Percentiles rank a stretch among this genome's conserved stretches.
Conservation (phyloP, 805 yeast genomes). For the Myxozyma neglecta region DNA sequence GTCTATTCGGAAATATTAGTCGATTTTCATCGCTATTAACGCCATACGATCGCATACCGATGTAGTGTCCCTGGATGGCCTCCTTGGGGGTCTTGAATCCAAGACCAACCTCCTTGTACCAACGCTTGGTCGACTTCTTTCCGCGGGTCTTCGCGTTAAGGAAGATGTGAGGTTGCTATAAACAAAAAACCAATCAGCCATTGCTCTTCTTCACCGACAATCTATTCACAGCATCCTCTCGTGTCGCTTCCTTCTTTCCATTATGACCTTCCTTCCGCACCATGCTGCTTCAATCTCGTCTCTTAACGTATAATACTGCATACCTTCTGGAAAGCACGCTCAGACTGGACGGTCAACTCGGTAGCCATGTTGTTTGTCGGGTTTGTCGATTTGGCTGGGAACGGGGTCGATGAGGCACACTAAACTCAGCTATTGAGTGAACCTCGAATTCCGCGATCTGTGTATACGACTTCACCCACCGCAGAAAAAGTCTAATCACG, state of each 20-base stretch:
- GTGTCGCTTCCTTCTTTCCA: background rate
- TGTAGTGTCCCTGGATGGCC: conserved; percentile 98
- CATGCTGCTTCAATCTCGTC: background rate
- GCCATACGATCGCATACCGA: conserved; percentile 46
- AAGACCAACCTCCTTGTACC: conserved; percentile 99
- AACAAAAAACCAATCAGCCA: conserved; percentile 2
- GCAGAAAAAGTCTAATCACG: background rate
- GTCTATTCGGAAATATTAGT: conserved; percentile 39
- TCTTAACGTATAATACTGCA: conserved; percentile 42
- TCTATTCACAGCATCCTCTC: background rate
- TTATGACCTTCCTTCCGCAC: background rate
- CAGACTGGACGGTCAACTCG: conserved; percentile 99
- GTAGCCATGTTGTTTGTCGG: conserved; percentile 70
- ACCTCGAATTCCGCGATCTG: conserved; percentile 5
- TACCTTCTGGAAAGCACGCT: conserved; percentile 99
- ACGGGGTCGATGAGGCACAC: conserved; percentile 2
- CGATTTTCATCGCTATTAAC: background rate
- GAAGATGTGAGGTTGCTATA: conserved; percentile 99
- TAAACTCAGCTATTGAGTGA: background rate
- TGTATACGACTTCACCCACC: background rate
- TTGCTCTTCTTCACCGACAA: background rate
- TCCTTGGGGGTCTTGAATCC: conserved; percentile 99
- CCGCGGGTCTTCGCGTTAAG: conserved; percentile 99
- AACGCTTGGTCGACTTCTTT: conserved; percentile 98
- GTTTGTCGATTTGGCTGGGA: conserved; percentile 2